Conservation (phyloP, 257 asterid species). For the Solanum dulcamara region DNA sequence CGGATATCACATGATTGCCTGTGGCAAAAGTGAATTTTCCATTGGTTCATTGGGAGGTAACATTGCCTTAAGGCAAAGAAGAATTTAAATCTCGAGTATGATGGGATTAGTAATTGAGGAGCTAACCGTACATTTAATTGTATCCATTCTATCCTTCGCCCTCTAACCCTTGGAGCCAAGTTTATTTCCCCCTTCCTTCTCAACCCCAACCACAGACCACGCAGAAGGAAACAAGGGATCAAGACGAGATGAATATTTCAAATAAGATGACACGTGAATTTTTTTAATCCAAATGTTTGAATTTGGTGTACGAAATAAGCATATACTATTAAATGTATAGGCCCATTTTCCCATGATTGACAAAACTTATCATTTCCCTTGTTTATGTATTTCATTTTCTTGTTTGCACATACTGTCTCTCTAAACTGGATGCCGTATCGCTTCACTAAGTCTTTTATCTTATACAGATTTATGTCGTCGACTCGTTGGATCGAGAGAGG, state of each 20-base stretch:
- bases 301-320: neutral
- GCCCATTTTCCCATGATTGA: neutral
- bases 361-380: neutral
- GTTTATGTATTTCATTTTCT: neutral
- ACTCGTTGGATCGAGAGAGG: constrained; percentile 90
- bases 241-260: neutral
- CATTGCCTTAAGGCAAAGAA: neutral
- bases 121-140: neutral
- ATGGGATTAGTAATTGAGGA: neutral
- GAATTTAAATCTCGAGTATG: neutral
- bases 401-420: neutral
- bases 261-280: neutral
- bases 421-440: neutral
- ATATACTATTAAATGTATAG: neutral
- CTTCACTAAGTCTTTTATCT: neutral
- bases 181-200: neutral
- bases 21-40: neutral
- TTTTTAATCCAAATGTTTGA: neutral
- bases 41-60: neutral
- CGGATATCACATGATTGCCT: neutral
- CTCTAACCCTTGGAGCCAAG: neutral
- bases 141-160: neutral
- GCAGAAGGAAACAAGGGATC: neutral
- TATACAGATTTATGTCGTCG: constrained; percentile 84
- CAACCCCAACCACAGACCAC: neutral